Evolutionary conservation across 139 green algal genomes (phyloP), one percentile per base, ranked within the genome.

Genomic region (Cymbomonas tetramitiformis): DNA sequence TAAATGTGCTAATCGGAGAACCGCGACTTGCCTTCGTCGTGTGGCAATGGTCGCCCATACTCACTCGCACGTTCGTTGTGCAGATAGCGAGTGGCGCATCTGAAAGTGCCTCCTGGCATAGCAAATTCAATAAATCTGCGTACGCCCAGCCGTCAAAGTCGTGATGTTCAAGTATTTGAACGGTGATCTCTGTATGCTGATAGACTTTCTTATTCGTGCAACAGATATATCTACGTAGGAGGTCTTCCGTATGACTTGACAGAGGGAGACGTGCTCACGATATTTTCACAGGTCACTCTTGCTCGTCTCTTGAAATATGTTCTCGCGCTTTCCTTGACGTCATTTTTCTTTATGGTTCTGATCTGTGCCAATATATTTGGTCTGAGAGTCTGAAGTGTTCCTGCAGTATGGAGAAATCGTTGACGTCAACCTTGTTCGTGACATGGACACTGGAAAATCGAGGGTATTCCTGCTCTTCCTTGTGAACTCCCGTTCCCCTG

Each of bases 341-440:
- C n/a, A n/a, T n/a, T n/a, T 52, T 23, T 19, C 12, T 9, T 33
- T 12, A 52, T 18, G 38, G 18, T 44, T 44, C 38, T 44, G 38
- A 44, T 18, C 38, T 15, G 18, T 19, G 38, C 38, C 15, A 44
- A 44, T 18, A 18, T 18, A 44, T 18, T 44, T 44, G n/a, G n/a
- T n/a, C n/a, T n/a, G n/a, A n/a, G n/a, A n/a, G n/a, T n/a, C n/a
- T n/a, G 38, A n/a, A 4, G 46, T 65, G 21, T 50, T 65, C 15
- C 60, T 28, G 29, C 90, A 96, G 70, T 98, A 93, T 70, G 91
- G 91, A 2, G 90, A 99, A 67, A 70, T 98, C 1, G 77, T 96
- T 36, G 89, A 99, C 62, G 69, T 96, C 4, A 79, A 96, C 63
- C 67, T 97, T 0, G 77, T 89, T 26, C 60, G 77, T 3, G 68